Base-by-base conservation (phyloP, 1,139 yeast species). In the Citeromyces hawaiiensis region DNA sequence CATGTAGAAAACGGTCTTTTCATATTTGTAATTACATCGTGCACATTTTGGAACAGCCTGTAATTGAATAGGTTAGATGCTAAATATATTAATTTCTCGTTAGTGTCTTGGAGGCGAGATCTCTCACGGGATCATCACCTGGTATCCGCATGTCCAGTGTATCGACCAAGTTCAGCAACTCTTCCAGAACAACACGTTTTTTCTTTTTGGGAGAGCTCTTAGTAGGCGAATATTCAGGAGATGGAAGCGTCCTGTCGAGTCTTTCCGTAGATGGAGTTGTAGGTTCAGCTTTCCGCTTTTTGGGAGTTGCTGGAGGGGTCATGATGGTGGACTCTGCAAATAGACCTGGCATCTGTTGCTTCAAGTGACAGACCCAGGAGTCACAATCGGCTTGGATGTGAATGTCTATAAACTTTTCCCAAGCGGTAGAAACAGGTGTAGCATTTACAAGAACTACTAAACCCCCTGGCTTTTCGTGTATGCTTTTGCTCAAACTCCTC, bases 371-470 rank as follows among this genome's bases (percentile, higher is more conserved):
- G 16, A 87, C 79, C 75, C 94, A 88, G 32, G 68, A 69, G 56
- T 88, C 97, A 54, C 96, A 83, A 54, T 86, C 96, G 39, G 79
- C 63, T 41, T 75, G 61, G 5, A 88, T 68, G 63, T 88, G 91
- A 51, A 76, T 83, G 52, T 82, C 91, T 37, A 82, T 68, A 40
- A 61, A 61, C 31, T 58, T 67, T 10, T 66, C 66, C 88, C 91
- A 82, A 23, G 64, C 63, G 40, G 59, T 62, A 29, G 65, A 60
- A 32, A 65, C 55, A 36, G 61, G 73, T 40, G 69, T 72, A 44
- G 71, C 71, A 58, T 83, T 83, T 38, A 82, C 66, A 44, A 78
- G 70, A 2, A 83, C 57, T 3, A 80, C 86, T 37, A 66, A 62
- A 0, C 91, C 91, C 11, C 70, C 72, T 7, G 13, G 21, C 16